These are phyloP conservation scores for Zangia roseola DNA, from an alignment of 768 basidiomycete species.

Conservation along the genomic window DNA sequence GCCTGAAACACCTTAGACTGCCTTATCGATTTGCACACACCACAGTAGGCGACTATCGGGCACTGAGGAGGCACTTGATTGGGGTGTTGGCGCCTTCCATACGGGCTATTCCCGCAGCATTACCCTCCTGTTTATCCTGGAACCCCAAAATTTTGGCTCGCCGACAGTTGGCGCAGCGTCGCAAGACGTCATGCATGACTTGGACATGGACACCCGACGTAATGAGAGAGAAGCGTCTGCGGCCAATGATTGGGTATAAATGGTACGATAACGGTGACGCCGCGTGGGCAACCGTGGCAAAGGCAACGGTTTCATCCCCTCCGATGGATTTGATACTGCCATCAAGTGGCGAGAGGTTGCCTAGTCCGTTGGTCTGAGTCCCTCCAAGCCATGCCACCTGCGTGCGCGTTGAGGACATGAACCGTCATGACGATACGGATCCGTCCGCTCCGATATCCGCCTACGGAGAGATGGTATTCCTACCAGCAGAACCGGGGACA, in stretches of 20 bases:
- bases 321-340: conserved; percentile 1
- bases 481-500: neutral
- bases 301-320: neutral
- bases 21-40: too few species aligned
- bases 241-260: too few species aligned
- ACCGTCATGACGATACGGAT: neutral
- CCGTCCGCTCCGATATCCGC: conserved; percentile 14
- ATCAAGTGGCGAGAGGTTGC: neutral
- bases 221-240: neutral
- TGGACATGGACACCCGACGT: neutral
- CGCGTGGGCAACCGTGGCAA: too few species aligned
- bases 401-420: neutral
- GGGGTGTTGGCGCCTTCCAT: too few species aligned
- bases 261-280: neutral
- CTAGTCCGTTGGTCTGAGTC: conserved; percentile 1
- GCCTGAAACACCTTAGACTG: too few species aligned
- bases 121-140: too few species aligned
- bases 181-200: conserved; percentile 1
- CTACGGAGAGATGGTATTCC: neutral
- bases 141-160: neutral
- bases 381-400: neutral
- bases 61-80: too few species aligned
- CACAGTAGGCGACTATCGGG: too few species aligned
- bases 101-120: too few species aligned
- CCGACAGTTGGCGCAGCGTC: conserved; percentile 4